Percentiles rank a stretch among this genome's conserved stretches.
Conservation (phyloP, 192 early-diverging fungal species). For the Entophlyctis luteolus region DNA sequence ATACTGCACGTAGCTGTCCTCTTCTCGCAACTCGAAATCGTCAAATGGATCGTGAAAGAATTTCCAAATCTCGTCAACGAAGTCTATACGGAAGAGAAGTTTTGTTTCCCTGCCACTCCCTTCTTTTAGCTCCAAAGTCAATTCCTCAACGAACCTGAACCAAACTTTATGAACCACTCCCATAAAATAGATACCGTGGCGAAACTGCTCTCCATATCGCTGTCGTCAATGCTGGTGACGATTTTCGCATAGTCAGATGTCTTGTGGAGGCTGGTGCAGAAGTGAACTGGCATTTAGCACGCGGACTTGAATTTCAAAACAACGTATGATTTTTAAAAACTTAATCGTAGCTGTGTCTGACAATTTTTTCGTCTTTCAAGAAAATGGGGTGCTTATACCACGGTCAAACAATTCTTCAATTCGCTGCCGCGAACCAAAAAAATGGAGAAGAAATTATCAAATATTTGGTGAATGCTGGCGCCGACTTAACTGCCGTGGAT, state of each 20-base stretch:
- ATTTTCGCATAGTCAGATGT: not conserved
- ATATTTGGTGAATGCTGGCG: constrained; percentile 1
- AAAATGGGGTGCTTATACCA: constrained; percentile 1
- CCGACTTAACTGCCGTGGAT: not conserved
- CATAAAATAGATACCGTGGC: constrained; percentile 5
- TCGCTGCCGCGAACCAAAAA: not conserved
- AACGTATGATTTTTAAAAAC: not conserved
- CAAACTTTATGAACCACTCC: too few species aligned
- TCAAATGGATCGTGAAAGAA: constrained; percentile 8
- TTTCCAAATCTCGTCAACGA: constrained; percentile 20
- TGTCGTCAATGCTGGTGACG: constrained; percentile 6
- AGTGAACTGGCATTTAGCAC: constrained; percentile 5
- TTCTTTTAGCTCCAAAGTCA: not conserved
- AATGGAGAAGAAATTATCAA: not conserved
- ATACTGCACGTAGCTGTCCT: constrained; percentile 27
- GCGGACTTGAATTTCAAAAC: constrained; percentile 17
- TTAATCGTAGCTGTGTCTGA: not conserved
- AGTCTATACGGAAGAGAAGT: not conserved
- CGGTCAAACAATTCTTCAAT: constrained; percentile 12
- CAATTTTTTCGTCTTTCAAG: not conserved
- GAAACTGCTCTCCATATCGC: constrained; percentile 24
- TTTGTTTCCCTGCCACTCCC: too few species aligned
- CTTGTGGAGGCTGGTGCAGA: constrained; percentile 9
- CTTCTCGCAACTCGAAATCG: not conserved
- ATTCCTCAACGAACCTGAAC: not conserved